Base-by-base conservation (phyloP, 164 flowering plant species). In the Kingdonia uniflora region DNA sequence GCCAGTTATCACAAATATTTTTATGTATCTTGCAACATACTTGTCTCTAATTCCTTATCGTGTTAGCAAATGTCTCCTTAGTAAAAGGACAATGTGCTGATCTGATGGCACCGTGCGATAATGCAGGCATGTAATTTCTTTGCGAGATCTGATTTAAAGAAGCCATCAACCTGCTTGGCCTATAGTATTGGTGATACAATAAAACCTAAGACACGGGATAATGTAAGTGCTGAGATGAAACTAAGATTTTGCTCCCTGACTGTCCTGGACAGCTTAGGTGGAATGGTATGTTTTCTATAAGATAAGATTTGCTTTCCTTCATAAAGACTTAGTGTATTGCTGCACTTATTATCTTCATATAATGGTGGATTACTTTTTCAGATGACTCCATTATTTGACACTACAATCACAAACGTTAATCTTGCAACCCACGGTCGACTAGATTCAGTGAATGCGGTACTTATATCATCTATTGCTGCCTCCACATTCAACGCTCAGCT, bases 331-430 rank as follows among this genome's bases (percentile, higher is more conserved):
- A 14, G 6, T 29, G n/a, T 17, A n/a, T 35, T 52, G n/a, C 19
- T 29, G 8, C 19, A n/a, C 20, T 24, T 8, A 43, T 20, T 57
- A 17, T 20, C 1, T 20, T 47, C 51, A 3, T 29, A 33, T 54
- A 4, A 40, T 13, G 23, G 41, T 60, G 50, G 2, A 33, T 17
- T 37, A 1, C 20, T 24, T 57, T 73, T 60, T 50, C 88, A 94
- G 99, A 80, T 89, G 90, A 87, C 90, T 24, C 99, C 99, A 38
- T 71, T 94, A 29, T 85, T 87, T 77, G 90, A 94, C 67, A 65
- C 72, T 6, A 82, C 99, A 50, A 72, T 89, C 55, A 72, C 90
- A 54, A 89, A 89, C 65, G 71, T 94, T 56, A 94, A 81, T 68
- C 90, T 94, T 68, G 99, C 90, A 57, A 83, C 92, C 22, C 97